A percentile compares a stretch with the other conserved stretches of the same genome.
Evolutionary conservation across 192 early-diverging fungal species (phyloP).

Genomic region (Rhizophagus prolifer): DNA sequence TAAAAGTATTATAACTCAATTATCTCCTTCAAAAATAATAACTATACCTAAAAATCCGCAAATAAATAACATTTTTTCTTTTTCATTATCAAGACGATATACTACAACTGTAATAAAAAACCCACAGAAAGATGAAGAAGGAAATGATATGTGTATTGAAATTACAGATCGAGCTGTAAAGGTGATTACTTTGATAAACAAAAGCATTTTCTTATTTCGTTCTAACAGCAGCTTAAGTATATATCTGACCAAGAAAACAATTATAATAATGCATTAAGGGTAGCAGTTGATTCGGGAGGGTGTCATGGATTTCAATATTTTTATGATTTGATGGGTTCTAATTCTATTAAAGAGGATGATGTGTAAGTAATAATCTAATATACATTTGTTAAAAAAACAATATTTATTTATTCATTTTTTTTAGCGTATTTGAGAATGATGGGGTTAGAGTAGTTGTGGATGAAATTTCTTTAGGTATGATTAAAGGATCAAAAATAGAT

Average conservation of each 20-base stretch:
- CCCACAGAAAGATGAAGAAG: conserved; percentile 38
- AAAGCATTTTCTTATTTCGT: not conserved
- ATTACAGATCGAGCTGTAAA: conserved; percentile 53
- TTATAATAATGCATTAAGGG: conserved; percentile 54
- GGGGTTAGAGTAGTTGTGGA: conserved; percentile 76
- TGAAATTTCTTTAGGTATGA: conserved; percentile 66
- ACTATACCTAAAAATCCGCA: not conserved
- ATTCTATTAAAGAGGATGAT: conserved; percentile 63
- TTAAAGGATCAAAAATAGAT: conserved; percentile 74
- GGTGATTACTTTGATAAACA: conserved; percentile 29
- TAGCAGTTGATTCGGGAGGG: conserved; percentile 81
- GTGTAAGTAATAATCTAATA: conserved; percentile 42
- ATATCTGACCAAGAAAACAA: conserved; percentile 50
- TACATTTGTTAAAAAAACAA: not conserved
- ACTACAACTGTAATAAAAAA: conserved; percentile 29
- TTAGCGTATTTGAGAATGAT: conserved; percentile 64
- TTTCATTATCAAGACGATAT: not conserved
- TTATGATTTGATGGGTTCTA: conserved; percentile 66
- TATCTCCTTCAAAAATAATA: no score
- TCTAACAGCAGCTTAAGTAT: conserved; percentile 50
- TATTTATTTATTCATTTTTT: not conserved
- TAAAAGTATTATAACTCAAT: no score
- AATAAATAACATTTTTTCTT: not conserved
- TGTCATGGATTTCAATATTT: conserved; percentile 88
- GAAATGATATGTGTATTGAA: conserved; percentile 41